These are phyloP conservation scores for Stemphylium beticola DNA, from an alignment of 2,329 filamentous ascomycete genomes.

Conservation along the genomic window DNA sequence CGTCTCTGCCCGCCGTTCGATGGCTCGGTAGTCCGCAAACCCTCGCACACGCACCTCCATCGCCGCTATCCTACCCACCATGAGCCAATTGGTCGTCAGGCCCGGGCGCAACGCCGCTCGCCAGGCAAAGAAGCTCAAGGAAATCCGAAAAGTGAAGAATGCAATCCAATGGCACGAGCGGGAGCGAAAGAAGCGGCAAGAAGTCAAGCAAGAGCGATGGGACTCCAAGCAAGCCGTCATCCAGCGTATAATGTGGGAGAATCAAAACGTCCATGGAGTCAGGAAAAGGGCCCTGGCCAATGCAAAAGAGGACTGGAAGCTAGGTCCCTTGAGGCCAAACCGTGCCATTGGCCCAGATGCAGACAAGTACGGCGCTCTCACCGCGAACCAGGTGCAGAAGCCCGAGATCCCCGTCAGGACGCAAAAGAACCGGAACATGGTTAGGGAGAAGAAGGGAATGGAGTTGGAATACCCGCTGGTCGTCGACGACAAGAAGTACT, in stretches of 20 bases:
- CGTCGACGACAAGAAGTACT: constrained; percentile 38
- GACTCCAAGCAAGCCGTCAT: constrained; percentile 37
- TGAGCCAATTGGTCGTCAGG: constrained; percentile 32
- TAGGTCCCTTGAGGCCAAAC: constrained; percentile 79
- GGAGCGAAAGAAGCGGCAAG: constrained; percentile 31
- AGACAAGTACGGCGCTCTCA: constrained; percentile 66
- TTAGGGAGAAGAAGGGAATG: constrained; percentile 27
- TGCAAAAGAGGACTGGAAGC: constrained; percentile 76
- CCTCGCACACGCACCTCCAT: constrained; percentile 16
- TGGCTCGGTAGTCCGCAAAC: constrained; percentile 38
- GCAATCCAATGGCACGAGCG: constrained; percentile 42
- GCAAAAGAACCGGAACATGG: constrained; percentile 32
- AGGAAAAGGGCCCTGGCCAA: constrained; percentile 60
- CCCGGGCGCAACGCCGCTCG: constrained; percentile 36
- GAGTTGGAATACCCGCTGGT: constrained; percentile 35
- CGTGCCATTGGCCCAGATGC: constrained; percentile 68
- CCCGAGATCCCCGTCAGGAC: constrained; percentile 49
- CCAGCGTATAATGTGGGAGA: constrained; percentile 22
- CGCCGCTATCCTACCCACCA: constrained; percentile 61
- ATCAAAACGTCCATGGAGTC: constrained; percentile 32
- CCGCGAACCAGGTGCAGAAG: constrained; percentile 32
- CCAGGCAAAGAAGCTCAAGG: constrained; percentile 39
- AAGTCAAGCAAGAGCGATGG: constrained; percentile 35
- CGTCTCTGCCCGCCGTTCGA: constrained; percentile 13
- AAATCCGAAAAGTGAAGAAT: constrained; percentile 52